Base-by-base conservation (phyloP, 2,329 filamentous ascomycete species). In the Shiraia sp. region DNA sequence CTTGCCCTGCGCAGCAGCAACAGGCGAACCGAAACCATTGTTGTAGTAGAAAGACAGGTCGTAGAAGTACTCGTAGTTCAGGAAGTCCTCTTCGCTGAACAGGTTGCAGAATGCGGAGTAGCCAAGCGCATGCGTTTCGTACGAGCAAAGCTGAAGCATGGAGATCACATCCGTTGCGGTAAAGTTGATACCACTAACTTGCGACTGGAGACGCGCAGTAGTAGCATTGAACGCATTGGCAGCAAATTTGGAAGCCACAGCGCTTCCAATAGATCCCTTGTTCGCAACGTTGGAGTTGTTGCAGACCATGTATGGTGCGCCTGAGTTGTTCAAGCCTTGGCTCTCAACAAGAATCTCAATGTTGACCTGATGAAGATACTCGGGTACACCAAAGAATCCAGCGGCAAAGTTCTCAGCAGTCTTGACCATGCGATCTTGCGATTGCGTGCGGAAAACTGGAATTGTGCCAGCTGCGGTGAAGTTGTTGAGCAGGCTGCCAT, bases 11-110 rank as follows among this genome's bases (percentile, higher is more conserved):
- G 60, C 61, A n/a, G 61, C 61, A 7, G 61, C 45, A 3, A 64
- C 60, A 3, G 60, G 60, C 4, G 57, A 62, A 5, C 61, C 60
- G 7, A 57, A 57, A 0, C 61, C 57, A 39, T 65, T 65, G 50
- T 65, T 63, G 48, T 58, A 61, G 49, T 62, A 64, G 53, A 72
- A 57, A 42, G 66, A 66, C 22, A 75, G 53, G 41, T 75, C 72
- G 47, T 65, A 72, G 53, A 65, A 72, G 52, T 75, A 74, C 36
- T 74, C 72, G 40, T 68, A 73, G 45, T 72, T 72, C 8, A 73
- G 22, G 43, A 70, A 75, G 41, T 75, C 72, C 39, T 73, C 51
- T 31, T 73, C 57, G 32, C 54, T 71, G 54, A 74, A 75, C 8
- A 75, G 58, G 5, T 43, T 30, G 47, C 72, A 75, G 57, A 74